Conservation (phyloP, 331 rosid species). For the Acacia pycnantha region DNA sequence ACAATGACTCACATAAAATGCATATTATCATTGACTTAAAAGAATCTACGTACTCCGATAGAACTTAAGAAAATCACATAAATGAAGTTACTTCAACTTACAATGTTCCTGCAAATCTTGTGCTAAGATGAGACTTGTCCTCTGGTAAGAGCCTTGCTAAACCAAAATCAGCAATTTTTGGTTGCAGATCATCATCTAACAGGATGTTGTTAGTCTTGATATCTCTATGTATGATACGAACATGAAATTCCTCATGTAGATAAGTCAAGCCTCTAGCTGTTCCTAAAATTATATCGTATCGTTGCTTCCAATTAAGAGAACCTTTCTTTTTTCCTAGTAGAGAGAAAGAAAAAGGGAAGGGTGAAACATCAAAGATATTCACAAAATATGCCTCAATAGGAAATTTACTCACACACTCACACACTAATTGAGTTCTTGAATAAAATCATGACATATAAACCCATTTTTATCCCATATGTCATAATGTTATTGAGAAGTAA, state of each 20-base stretch:
- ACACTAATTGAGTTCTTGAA: background rate
- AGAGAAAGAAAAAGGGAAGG: background rate
- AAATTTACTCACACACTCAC: background rate
- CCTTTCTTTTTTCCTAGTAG: constrained; percentile 46
- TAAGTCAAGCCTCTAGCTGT: constrained; percentile 63
- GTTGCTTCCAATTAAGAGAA: constrained; percentile 55
- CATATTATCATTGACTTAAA: background rate
- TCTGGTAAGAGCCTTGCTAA: background rate
- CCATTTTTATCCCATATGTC: background rate
- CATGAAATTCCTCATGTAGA: constrained; percentile 51
- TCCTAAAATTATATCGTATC: constrained; percentile 52
- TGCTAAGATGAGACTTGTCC: background rate
- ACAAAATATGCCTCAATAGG: background rate
- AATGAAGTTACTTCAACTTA: constrained; percentile 26
- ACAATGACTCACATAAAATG: background rate
- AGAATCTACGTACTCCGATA: background rate
- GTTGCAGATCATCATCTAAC: background rate
- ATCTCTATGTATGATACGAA: constrained; percentile 39
- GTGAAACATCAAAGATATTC: background rate
- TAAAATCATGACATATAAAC: background rate
- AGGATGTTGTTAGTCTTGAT: background rate
- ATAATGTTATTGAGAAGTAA: background rate
- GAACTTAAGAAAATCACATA: background rate
- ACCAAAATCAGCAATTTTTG: background rate
- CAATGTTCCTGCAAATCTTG: constrained; percentile 68